Evolutionary conservation across 257 asterid species (phyloP), one percentile per base, ranked within the genome.

Genomic region (Scutellaria galericulata): DNA sequence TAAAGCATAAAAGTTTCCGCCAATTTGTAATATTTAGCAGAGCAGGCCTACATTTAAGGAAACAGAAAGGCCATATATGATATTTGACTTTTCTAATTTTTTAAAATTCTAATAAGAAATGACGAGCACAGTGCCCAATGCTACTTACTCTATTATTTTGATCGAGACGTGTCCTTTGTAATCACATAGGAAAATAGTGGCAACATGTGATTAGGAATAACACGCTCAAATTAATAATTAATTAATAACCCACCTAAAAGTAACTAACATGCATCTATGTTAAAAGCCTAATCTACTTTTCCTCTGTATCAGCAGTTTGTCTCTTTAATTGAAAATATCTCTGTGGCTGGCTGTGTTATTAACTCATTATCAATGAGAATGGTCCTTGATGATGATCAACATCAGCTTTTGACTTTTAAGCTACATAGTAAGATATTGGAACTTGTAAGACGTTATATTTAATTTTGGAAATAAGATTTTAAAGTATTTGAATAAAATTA

Each of bases 41-140:
- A 20, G 41, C 58, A 9, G 14, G 72, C 73, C 75, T 66, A 51
- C 68, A 72, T 58, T 62, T 45, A 24, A 59, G 71, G 79, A 48
- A 53, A 12, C 68, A 20, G 13, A 47, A 57, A 42, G n/a, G 31
- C 42, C 61, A 48, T 59, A 48, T 22, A 1, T 24, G 27, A 24
- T 63, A 55, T 48, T 47, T 42, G 73, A 9, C 63, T 51, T 61
- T 15, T 20, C 7, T 35, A 54, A 14, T 57, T 31, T 57, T n/a
- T 46, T 4, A 41, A 44, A 8, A 13, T 20, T 4, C 37, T 60
- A 24, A 18, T 18, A 0, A 18, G 18, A 18, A 18, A 18, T 18
- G 18, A 18, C 18, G 18, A 18, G 18, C 18, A 18, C 18, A 18
- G 0, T 18, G 18, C 18, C 18, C 18, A 18, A 18, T 18, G 18